A percentile compares a stretch with the other conserved stretches of the same genome.
phyloP scores from a whole-genome alignment of 192 early-diverging fungal species.

The Gorgonomyces haynaldii region DNA sequence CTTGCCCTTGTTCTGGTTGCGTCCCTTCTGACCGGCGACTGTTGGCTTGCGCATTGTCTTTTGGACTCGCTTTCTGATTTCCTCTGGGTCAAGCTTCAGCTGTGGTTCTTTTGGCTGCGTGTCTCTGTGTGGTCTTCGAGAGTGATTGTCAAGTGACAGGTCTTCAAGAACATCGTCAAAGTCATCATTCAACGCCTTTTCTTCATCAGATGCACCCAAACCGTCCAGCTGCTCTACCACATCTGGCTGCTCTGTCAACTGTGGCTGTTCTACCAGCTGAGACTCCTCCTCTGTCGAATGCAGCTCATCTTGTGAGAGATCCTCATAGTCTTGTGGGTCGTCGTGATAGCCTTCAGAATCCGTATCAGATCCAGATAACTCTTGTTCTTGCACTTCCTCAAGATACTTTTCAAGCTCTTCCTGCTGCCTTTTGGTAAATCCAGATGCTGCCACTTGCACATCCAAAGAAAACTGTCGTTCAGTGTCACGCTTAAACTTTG shows the following conservation, averaged over 20 bases:
- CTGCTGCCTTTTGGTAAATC: conserved; percentile 87
- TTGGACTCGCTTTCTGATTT: too few relatives aligned
- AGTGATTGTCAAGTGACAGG: too few relatives aligned
- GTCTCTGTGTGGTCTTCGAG: too few relatives aligned
- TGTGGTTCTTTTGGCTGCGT: too few relatives aligned
- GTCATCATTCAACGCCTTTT: too few relatives aligned
- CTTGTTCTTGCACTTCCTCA: neutral
- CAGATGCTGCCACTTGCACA: conserved; percentile 92
- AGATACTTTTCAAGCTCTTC: conserved; percentile 66
- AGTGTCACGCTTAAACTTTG: conserved; percentile 70
- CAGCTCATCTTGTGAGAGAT: conserved; percentile 17
- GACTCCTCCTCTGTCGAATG: conserved; percentile 1
- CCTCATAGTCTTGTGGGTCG: conserved; percentile 13
- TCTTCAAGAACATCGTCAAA: too few relatives aligned
- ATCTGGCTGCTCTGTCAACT: neutral
- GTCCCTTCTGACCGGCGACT: too few relatives aligned
- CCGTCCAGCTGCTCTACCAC: too few relatives aligned
- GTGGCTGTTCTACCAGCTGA: neutral
- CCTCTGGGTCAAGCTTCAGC: too few relatives aligned
- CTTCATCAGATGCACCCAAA: too few relatives aligned
- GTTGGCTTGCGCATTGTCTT: too few relatives aligned
- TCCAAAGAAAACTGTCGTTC: conserved; percentile 84
- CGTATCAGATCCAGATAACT: conserved; percentile 1
- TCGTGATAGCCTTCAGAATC: conserved; percentile 9
- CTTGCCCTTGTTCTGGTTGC: too few relatives aligned